phyloP scores from a whole-genome alignment of 1,284 basidiomycete species.

The Porogramme epimiltina region DNA sequence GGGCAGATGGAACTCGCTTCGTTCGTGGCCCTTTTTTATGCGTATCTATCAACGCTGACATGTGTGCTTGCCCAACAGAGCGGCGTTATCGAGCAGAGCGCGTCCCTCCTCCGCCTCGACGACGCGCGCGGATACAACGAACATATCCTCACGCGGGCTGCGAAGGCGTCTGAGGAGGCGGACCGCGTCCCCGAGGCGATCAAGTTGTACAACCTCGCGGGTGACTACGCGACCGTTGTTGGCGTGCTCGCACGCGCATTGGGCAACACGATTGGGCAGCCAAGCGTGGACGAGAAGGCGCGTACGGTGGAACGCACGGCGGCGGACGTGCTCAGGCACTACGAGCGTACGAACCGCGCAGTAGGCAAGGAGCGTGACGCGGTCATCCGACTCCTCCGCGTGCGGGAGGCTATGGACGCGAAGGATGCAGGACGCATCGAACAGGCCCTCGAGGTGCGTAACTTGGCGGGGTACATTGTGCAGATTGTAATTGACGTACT shows the following conservation, averaged over 20 bases:
- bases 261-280: conserved; percentile 80
- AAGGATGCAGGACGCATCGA: conserved; percentile 78
- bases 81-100: conserved; percentile 86
- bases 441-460: conserved; percentile 76
- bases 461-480: background rate
- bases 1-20: conserved; percentile 86
- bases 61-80: no score
- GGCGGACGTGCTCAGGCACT: conserved; percentile 82
- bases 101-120: conserved; percentile 75
- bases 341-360: conserved; percentile 79
- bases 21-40: conserved; percentile 47
- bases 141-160: conserved; percentile 83
- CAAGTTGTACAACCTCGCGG: conserved; percentile 94
- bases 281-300: conserved; percentile 66
- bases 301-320: conserved; percentile 79
- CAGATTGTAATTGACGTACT: no score
- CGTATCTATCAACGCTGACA: background rate
- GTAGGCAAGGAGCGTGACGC: conserved; percentile 79
- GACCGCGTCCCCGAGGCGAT: conserved; percentile 90
- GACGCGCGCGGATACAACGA: conserved; percentile 78
- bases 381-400: conserved; percentile 76
- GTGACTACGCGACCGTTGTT: conserved; percentile 89
- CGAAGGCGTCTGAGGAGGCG: conserved; percentile 74
- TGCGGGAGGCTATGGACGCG: conserved; percentile 82
- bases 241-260: conserved; percentile 87